Percentiles rank a stretch among this genome's conserved stretches.
Conservation (phyloP, 148 eudicot genomes). For the Polygonum maritimum region DNA sequence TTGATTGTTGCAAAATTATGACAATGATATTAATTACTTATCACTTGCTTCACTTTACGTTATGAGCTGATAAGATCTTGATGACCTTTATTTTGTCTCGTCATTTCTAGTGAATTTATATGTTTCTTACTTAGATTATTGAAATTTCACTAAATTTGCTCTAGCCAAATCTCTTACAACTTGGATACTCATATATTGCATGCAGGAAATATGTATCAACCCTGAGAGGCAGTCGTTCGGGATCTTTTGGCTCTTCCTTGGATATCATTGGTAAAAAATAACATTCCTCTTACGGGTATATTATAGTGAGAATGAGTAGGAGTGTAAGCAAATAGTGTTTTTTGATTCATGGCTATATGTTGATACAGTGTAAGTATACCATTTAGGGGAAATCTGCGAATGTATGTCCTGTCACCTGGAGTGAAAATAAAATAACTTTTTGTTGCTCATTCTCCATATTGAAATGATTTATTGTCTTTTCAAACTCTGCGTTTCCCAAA, state of each 20-base stretch:
- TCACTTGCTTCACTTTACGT: neutral
- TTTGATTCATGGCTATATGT: neutral
- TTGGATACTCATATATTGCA: constrained; percentile 9
- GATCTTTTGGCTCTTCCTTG: constrained; percentile 48
- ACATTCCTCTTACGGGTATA: neutral
- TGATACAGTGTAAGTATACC: neutral
- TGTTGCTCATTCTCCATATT: neutral
- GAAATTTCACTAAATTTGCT: neutral
- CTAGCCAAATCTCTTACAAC: neutral
- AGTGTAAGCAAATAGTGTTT: neutral
- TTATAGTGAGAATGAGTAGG: neutral
- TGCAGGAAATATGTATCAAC: constrained; percentile 85
- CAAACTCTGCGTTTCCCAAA: neutral
- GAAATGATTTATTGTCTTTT: neutral
- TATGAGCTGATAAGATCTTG: neutral
- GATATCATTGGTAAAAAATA: constrained; percentile 53
- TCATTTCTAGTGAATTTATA: neutral
- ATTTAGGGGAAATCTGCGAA: neutral
- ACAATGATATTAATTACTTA: neutral
- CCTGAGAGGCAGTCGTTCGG: constrained; percentile 62
- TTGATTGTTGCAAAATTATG: neutral
- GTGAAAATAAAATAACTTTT: neutral
- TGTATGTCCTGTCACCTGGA: neutral
- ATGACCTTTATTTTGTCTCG: neutral
- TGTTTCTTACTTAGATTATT: neutral